phyloP scores from a whole-genome alignment of 768 basidiomycete genomes.

The Termitomyces bulborhizus region DNA sequence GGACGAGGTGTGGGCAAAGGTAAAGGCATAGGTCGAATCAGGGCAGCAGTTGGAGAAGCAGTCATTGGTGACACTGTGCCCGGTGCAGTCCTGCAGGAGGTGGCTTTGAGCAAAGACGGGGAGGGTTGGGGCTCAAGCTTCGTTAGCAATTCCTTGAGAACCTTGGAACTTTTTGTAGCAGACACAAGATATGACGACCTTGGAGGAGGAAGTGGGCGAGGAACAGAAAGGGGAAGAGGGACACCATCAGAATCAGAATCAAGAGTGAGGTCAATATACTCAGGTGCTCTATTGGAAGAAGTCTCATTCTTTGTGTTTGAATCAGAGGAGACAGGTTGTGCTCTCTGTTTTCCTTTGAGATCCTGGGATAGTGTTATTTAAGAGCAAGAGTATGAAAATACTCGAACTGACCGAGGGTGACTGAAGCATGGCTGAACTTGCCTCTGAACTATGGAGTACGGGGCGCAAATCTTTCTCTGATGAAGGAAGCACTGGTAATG shows the following conservation, averaged over 20 bases:
- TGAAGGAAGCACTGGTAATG: background rate
- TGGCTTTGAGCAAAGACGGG: background rate
- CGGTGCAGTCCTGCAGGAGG: background rate
- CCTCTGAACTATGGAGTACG: background rate
- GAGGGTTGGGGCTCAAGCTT: background rate
- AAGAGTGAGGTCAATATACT: conserved; percentile 8
- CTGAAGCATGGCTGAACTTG: background rate
- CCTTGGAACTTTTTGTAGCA: background rate
- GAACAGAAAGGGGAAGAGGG: background rate
- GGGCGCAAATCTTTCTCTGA: background rate
- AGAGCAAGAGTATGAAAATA: background rate
- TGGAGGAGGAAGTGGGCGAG: conserved; percentile 1
- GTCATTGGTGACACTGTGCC: background rate
- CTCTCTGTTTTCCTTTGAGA: background rate
- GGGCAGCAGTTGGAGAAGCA: background rate
- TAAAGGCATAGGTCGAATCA: conserved; percentile 6
- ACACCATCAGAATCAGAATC: conserved; percentile 4
- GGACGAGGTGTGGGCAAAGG: conserved; percentile 11
- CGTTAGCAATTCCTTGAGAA: background rate
- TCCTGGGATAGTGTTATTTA: background rate
- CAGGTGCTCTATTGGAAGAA: background rate
- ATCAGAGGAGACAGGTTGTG: background rate
- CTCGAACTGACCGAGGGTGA: background rate
- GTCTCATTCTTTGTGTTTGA: background rate
- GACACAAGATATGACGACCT: background rate